Base-by-base conservation (phyloP, 345 rosid genomes). In the Dipteronia sinensis region DNA sequence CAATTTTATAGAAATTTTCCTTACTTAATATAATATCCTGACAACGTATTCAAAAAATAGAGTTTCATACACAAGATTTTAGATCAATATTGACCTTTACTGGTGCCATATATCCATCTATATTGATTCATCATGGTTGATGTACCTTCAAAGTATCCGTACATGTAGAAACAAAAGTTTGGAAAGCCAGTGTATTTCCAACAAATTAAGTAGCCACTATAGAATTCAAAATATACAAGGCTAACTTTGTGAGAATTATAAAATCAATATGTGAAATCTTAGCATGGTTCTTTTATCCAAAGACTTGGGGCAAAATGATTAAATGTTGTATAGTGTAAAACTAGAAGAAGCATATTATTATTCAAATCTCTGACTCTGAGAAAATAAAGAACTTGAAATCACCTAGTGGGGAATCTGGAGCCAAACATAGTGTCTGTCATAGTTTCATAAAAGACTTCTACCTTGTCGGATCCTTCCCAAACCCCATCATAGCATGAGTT, bases 401-500 rank as follows among this genome's bases (percentile, higher is more conserved):
- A 72, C 29, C 31, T 16, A 10, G 65, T 27, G 27, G 27, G 67
- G n/a, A 49, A 69, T 65, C 25, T 16, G 34, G 12, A 66, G 67
- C 29, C 34, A 34, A 38, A 73, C 29, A 58, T 44, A 44, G 16
- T 1, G 12, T 46, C 44, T 62, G 19, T 59, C 65, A 65, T 20
- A 8, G 47, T 20, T 71, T 16, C 75, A 19, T 15, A 27, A 51
- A 66, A 73, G 46, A 61, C 23, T 10, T 70, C 56, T 80, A 88
- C 6, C 65, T n/a, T 15, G 78, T 61, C 3, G 89, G 93, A 81
- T 95, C 98, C 86, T 90, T 93, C 67, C 98, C 98, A 72, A 93
- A 93, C 47, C 95, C 87, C 98, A 91, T 95, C 89, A 93, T 81
- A 72, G 93, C 97, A 88, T 93, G 98, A 59, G 98, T 91, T 1